A percentile compares a stretch with the other conserved stretches of the same genome.
These are phyloP conservation scores for Sicyos baderoa DNA, from an alignment of 306 rosid species.

Conservation along the genomic window DNA sequence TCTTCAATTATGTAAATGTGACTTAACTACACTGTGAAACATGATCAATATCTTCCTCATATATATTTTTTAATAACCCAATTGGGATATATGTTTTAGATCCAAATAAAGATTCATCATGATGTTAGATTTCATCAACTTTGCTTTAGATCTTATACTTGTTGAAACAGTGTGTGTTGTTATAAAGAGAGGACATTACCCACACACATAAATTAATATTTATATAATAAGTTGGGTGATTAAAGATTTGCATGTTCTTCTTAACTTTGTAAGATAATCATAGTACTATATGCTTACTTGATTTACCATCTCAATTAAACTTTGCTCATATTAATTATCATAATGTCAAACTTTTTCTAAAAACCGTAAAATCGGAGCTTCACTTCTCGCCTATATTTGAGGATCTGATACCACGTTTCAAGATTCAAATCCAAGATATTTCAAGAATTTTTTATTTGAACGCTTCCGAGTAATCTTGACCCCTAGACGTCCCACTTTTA, in stretches of 20 bases:
- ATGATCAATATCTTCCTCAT: constrained; percentile 4
- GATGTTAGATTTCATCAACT: constrained; percentile 15
- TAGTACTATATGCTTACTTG: not conserved
- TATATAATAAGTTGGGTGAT: not conserved
- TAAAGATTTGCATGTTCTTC: not conserved
- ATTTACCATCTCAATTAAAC: not conserved
- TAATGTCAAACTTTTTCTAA: not conserved
- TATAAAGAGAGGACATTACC: not conserved
- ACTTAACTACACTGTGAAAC: constrained; percentile 16
- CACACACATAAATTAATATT: not conserved
- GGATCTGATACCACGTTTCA: too few relatives aligned
- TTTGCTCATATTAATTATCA: not conserved
- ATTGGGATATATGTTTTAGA: constrained; percentile 13
- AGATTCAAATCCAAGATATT: too few relatives aligned
- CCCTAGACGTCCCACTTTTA: too few relatives aligned
- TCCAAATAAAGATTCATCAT: constrained; percentile 20
- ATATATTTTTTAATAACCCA: not conserved
- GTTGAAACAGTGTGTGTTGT: constrained; percentile 1
- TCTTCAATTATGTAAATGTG: constrained; percentile 19
- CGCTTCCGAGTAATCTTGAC: too few relatives aligned
- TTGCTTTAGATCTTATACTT: constrained; percentile 17
- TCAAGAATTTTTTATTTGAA: too few relatives aligned
- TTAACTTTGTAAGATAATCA: not conserved
- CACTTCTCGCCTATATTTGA: too few relatives aligned
- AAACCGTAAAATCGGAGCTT: too few relatives aligned